Evolutionary conservation across 768 basidiomycete genomes (phyloP).

Genomic region (Chalciporus piperatus): DNA sequence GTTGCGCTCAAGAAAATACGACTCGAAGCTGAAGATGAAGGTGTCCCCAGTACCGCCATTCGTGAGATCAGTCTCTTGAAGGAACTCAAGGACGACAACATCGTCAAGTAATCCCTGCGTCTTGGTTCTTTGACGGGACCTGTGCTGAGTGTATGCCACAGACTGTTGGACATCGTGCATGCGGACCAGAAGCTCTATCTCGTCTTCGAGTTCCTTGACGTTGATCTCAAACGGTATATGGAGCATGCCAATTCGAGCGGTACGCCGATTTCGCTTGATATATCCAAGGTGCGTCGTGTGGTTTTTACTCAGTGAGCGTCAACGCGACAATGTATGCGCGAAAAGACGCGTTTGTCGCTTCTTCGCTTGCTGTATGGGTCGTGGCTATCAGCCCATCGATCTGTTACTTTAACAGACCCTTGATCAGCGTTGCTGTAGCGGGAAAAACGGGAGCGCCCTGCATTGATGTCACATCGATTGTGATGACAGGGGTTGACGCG

Average conservation of each 20-base stretch:
- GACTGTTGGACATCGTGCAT: constrained; percentile 94
- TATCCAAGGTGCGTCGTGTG: constrained; percentile 71
- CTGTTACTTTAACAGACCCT: neutral
- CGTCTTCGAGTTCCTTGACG: constrained; percentile 96
- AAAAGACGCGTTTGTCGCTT: constrained; percentile 1
- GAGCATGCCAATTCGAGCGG: constrained; percentile 75
- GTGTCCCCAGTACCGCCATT: constrained; percentile 96
- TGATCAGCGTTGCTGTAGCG: neutral
- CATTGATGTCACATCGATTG: constrained; percentile 18
- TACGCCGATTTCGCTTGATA: constrained; percentile 66
- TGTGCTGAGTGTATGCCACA: constrained; percentile 32
- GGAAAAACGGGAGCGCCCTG: constrained; percentile 7
- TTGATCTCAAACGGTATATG: constrained; percentile 96
- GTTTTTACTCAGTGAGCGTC: neutral
- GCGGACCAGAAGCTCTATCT: constrained; percentile 96
- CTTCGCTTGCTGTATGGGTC: constrained; percentile 11
- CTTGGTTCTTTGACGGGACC: neutral
- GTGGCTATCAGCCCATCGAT: neutral
- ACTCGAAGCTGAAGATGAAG: constrained; percentile 97
- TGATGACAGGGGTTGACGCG: constrained; percentile 24
- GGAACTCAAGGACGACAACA: constrained; percentile 94
- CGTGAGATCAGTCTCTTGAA: constrained; percentile 97
- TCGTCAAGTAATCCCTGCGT: constrained; percentile 67
- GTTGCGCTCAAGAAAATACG: constrained; percentile 99
- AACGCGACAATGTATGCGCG: constrained; percentile 25